phyloP scores from a whole-genome alignment of 2,329 filamentous ascomycete species.

The Podosphaera leucotricha region DNA sequence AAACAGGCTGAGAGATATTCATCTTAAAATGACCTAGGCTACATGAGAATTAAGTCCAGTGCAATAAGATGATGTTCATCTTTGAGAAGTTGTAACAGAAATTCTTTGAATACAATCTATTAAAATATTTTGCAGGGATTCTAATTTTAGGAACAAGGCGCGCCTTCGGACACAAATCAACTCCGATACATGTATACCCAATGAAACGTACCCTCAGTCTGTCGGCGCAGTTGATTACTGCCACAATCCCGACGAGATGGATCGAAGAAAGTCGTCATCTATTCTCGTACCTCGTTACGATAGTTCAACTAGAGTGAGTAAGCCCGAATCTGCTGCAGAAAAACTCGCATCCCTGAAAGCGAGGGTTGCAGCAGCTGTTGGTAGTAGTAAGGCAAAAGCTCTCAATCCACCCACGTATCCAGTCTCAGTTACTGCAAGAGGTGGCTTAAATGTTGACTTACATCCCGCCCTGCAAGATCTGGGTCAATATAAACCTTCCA shows the following conservation, averaged over 20 bases:
- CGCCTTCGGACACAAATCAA: neutral
- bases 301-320: conserved; percentile 27
- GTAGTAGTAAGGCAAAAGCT: conserved; percentile 23
- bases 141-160: neutral
- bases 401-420: conserved; percentile 20
- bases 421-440: conserved; percentile 18
- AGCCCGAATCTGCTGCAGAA: conserved; percentile 34
- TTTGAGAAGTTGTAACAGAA: too few species aligned
- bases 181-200: too few species aligned
- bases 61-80: too few species aligned
- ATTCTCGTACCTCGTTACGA: conserved; percentile 34
- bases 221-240: too few species aligned
- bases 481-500: conserved; percentile 22
- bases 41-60: neutral
- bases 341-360: conserved; percentile 57
- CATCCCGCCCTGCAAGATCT: conserved; percentile 43
- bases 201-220: too few species aligned
- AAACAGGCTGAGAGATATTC: conserved; percentile 60
- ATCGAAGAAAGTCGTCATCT: conserved; percentile 24
- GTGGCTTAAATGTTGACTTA: conserved; percentile 20
- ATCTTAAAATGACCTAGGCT: conserved; percentile 18
- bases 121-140: too few species aligned
- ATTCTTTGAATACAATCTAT: too few species aligned
- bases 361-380: conserved; percentile 52
- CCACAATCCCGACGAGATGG: conserved; percentile 20